A percentile compares a stretch with the other conserved stretches of the same genome.
Conservation (phyloP, 305 asterid genomes). For the Stenogyne calaminthoides region DNA sequence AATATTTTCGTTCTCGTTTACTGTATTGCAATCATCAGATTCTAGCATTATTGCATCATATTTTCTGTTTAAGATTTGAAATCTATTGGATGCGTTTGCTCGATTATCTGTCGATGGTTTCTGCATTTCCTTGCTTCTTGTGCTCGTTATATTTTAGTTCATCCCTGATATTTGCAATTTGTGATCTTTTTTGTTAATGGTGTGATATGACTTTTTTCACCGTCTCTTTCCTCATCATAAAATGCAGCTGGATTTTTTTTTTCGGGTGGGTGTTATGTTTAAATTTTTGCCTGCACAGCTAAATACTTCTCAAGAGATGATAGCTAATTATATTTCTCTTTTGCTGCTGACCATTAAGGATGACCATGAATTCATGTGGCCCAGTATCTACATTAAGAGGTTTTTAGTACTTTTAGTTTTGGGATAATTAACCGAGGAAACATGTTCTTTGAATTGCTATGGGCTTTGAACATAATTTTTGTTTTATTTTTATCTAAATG, state of each 20-base stretch:
- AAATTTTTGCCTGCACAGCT: not conserved
- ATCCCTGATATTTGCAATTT: too few species aligned
- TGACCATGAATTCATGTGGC: not conserved
- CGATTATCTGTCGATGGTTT: not conserved
- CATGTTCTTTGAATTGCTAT: not conserved
- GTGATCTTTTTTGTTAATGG: too few species aligned
- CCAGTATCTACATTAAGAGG: not conserved
- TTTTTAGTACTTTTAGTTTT: slow-evolving; percentile 8
- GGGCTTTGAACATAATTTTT: not conserved
- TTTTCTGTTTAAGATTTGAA: slow-evolving; percentile 10
- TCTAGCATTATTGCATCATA: not conserved
- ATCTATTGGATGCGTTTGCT: not conserved
- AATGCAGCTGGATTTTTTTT: too few species aligned
- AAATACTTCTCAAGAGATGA: not conserved
- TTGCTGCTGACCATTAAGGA: not conserved
- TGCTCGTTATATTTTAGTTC: not conserved
- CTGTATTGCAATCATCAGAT: not conserved
- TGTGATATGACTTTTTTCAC: too few species aligned
- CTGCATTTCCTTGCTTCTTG: not conserved
- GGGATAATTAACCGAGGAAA: not conserved
- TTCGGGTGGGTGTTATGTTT: not conserved
- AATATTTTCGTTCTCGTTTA: not conserved
- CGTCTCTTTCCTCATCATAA: too few species aligned
- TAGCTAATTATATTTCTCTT: not conserved
- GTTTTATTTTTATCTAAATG: not conserved